Base-by-base conservation (phyloP, 1,139 yeast species). In the Saccharomyces hybrid region DNA sequence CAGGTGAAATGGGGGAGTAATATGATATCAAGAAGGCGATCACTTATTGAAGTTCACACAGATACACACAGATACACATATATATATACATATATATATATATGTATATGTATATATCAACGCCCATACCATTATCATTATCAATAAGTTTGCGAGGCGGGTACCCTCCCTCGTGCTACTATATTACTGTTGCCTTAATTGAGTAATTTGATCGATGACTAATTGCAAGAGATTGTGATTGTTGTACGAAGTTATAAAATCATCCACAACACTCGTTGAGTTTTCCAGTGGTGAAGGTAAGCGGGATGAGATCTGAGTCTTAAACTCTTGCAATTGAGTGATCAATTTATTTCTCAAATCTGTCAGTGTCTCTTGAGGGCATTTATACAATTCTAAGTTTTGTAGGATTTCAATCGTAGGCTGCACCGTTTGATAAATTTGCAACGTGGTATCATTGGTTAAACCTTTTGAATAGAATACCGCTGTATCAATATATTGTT, bases 401-500 rank as follows among this genome's bases (percentile, higher is more conserved):
- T 54, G 32, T 9, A 57, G 28, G 42, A 52, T 48, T 16, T 31
- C 19, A 8, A 49, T 50, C 1, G 52, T 47, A 2, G 51, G 50
- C 11, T 54, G 48, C 8, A 53, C 49, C 2, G 38, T 14, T 16
- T 51, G 31, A 42, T 51, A 52, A 5, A 53, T 16, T 8, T 38
- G 13, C 3, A 51, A 29, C n/a, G 49, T 48, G 11, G 27, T 41
- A 6, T 46, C 32, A 8, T 47, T 47, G 6, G 31, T 52, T 11
- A 58, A 44, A 3, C 60, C 60, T 28, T 46, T 34, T 2, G 60
- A 32, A 26, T 38, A 26, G 23, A 49, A 27, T 38, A 50, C 48
- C 5, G 59, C 44, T 1, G 14, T 34, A 2, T 50, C 49, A 7
- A 58, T 51, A 11, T 52, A 47, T n/a, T 14, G n/a, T 11, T 49